These are phyloP conservation scores for Phytophthora gonapodyides DNA, from an alignment of 352 stramenopile genomes.

Conservation along the genomic window DNA sequence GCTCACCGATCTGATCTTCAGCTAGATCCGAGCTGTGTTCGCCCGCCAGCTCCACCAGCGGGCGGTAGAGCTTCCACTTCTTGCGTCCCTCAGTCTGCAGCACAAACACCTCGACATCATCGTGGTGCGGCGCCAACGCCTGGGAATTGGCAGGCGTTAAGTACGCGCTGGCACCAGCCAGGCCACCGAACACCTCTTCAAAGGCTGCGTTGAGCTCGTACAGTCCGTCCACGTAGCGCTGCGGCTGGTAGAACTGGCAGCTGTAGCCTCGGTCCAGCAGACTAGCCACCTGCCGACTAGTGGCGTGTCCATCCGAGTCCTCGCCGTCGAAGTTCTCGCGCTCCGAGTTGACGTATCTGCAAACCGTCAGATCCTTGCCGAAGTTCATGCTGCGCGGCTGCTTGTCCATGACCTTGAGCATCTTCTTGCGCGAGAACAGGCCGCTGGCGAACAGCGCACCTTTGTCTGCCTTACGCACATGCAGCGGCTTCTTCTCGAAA, in stretches of 20 bases:
- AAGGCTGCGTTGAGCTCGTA: slow-evolving; percentile 81
- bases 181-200: slow-evolving; percentile 73
- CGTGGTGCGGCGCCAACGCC: slow-evolving; percentile 84
- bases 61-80: slow-evolving; percentile 88
- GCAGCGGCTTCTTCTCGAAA: slow-evolving; percentile 88
- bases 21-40: slow-evolving; percentile 82
- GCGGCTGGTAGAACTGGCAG: slow-evolving; percentile 90
- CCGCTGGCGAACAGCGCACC: slow-evolving; percentile 56
- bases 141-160: slow-evolving; percentile 77
- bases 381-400: slow-evolving; percentile 52
- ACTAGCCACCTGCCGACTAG: slow-evolving; percentile 57
- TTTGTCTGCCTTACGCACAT: slow-evolving; percentile 59
- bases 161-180: slow-evolving; percentile 82
- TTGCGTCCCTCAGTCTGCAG: slow-evolving; percentile 86
- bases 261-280: slow-evolving; percentile 77
- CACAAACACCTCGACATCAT: slow-evolving; percentile 89
- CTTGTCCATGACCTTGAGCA: slow-evolving; percentile 66
- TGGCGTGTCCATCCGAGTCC: slow-evolving; percentile 51
- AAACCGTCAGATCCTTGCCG: slow-evolving; percentile 76
- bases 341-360: slow-evolving; percentile 66
- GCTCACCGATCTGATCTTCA: slow-evolving; percentile 64
- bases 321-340: slow-evolving; percentile 75
- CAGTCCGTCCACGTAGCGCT: slow-evolving; percentile 80
- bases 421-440: slow-evolving; percentile 71
- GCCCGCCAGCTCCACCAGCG: slow-evolving; percentile 69